phyloP scores from a whole-genome alignment of 2,329 filamentous ascomycete species.

The Emergomyces africanus region DNA sequence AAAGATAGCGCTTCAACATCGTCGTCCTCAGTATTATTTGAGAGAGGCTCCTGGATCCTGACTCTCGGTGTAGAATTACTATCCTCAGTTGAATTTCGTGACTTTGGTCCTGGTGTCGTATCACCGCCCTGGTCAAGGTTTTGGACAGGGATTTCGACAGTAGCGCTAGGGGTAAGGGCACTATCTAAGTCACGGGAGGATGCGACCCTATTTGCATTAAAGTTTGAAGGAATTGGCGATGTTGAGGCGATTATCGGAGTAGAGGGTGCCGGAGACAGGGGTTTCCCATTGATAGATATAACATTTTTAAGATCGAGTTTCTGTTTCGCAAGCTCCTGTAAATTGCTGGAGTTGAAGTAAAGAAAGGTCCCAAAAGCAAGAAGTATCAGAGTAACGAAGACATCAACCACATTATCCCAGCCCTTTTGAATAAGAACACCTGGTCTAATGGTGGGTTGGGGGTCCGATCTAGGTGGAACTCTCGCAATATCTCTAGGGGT shows the following conservation, averaged over 20 bases:
- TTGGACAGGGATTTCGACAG: slow-evolving; percentile 19
- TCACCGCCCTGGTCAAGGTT: slow-evolving; percentile 13
- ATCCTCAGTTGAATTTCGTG: slow-evolving; percentile 10
- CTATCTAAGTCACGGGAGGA: slow-evolving; percentile 1
- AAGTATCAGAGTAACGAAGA: slow-evolving; percentile 29
- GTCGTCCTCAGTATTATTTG: slow-evolving; percentile 22
- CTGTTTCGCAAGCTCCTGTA: slow-evolving; percentile 30
- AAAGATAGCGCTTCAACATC: slow-evolving; percentile 20
- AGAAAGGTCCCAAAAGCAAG: slow-evolving; percentile 30
- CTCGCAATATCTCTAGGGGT: slow-evolving; percentile 25
- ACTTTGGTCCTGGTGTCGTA: slow-evolving; percentile 19
- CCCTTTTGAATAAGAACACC: slow-evolving; percentile 34
- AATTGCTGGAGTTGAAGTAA: slow-evolving; percentile 30
- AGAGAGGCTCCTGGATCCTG: slow-evolving; percentile 28
- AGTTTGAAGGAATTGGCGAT: slow-evolving; percentile 6
- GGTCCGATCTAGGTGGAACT: slow-evolving; percentile 24
- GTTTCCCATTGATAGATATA: slow-evolving; percentile 27
- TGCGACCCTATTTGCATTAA: neutral
- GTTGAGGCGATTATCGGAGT: slow-evolving; percentile 20
- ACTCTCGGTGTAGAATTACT: slow-evolving; percentile 19
- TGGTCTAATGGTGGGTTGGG: slow-evolving; percentile 27
- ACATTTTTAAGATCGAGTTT: slow-evolving; percentile 35
- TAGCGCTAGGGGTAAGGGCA: slow-evolving; percentile 15
- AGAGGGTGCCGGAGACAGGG: slow-evolving; percentile 24
- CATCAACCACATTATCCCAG: slow-evolving; percentile 34